Conservation (phyloP, 768 basidiomycete species). For the Amyloporia xantha region DNA sequence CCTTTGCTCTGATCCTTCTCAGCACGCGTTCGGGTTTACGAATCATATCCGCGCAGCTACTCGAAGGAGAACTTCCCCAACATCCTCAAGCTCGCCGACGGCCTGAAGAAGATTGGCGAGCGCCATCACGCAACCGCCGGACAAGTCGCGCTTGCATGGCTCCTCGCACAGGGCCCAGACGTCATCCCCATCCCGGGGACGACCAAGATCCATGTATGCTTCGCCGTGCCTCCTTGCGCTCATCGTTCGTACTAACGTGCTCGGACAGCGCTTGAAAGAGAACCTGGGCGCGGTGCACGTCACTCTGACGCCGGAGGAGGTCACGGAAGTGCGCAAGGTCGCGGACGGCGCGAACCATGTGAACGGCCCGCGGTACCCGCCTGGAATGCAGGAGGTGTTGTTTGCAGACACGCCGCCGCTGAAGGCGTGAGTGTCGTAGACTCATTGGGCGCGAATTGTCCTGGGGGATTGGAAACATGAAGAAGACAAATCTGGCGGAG, state of each 20-base stretch:
- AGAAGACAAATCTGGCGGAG: no score
- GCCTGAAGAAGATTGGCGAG: conserved; percentile 15
- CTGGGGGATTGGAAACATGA: no score
- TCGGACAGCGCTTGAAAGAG: conserved; percentile 17
- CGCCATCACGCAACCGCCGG: conserved; percentile 21
- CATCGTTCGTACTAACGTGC: neutral
- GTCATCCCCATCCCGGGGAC: conserved; percentile 26
- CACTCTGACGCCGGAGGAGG: conserved; percentile 16
- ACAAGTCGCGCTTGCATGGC: conserved; percentile 28
- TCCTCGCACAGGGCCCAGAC: conserved; percentile 23
- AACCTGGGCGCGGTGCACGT: conserved; percentile 16
- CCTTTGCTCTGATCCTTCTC: conserved; percentile 1
- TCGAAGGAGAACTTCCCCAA: conserved; percentile 25
- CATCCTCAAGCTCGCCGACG: conserved; percentile 24
- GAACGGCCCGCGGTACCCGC: conserved; percentile 18
- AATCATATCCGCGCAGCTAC: no score
- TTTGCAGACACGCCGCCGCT: conserved; percentile 20
- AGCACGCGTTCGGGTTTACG: no score
- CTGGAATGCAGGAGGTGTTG: conserved; percentile 6
- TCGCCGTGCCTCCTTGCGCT: neutral
- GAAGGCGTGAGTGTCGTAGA: neutral
- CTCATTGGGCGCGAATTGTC: no score
- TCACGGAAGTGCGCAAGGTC: conserved; percentile 17
- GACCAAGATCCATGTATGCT: conserved; percentile 13
- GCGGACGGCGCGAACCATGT: conserved; percentile 12